Evolutionary conservation across 306 rosid species (phyloP).

Genomic region (Casuarina cunninghamiana): DNA sequence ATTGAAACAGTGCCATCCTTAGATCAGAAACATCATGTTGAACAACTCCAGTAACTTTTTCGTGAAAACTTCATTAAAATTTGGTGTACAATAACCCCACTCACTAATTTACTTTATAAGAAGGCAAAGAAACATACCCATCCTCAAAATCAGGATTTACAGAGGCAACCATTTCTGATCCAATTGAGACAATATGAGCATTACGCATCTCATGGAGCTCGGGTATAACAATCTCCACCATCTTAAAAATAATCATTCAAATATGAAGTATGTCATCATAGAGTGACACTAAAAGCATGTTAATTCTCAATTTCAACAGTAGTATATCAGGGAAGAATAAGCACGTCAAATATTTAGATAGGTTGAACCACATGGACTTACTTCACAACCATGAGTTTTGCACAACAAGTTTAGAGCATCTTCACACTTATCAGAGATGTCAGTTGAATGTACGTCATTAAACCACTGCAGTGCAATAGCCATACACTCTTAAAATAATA

Average conservation of each 20-base stretch:
- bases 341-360: not conserved
- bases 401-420: slow-evolving; percentile 66
- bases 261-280: slow-evolving; percentile 22
- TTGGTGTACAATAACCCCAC: slow-evolving; percentile 26
- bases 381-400: slow-evolving; percentile 73
- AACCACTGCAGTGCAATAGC: slow-evolving; percentile 67
- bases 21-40: not conserved
- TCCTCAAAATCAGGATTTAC: slow-evolving; percentile 68
- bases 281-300: slow-evolving; percentile 6
- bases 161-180: slow-evolving; percentile 66
- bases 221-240: slow-evolving; percentile 75
- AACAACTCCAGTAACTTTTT: slow-evolving; percentile 8
- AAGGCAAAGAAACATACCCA: slow-evolving; percentile 57
- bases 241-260: slow-evolving; percentile 38
- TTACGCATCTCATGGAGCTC: slow-evolving; percentile 79
- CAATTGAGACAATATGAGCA: slow-evolving; percentile 86
- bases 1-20: not conserved
- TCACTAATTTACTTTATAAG: not conserved
- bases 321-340: slow-evolving; percentile 26
- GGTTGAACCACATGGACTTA: slow-evolving; percentile 41
- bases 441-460: slow-evolving; percentile 76
- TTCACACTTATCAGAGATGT: slow-evolving; percentile 76
- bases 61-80: slow-evolving; percentile 7
- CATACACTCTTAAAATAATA: slow-evolving; percentile 16
- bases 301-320: slow-evolving; percentile 10